A percentile compares a stretch with the other conserved stretches of the same genome.
Conservation (phyloP, 305 asterid species). For the Ruellia speciosa region DNA sequence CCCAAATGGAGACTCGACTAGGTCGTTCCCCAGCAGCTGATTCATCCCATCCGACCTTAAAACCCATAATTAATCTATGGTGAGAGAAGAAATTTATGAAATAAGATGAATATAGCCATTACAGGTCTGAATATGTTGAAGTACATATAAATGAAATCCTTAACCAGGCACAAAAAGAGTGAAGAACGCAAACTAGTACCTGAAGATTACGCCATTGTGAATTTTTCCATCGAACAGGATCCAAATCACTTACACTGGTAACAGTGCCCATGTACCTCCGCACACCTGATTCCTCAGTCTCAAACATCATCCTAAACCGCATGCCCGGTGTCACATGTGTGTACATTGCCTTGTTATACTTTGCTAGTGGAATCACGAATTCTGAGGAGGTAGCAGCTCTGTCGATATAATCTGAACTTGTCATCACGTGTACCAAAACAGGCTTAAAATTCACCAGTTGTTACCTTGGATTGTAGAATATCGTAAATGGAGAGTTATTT, state of each 20-base stretch:
- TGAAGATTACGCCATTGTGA: slow-evolving; percentile 98
- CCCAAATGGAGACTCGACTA: slow-evolving; percentile 87
- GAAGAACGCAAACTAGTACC: slow-evolving; percentile 31
- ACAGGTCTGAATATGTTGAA: too few species aligned
- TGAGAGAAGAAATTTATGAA: too few species aligned
- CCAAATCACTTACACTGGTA: slow-evolving; percentile 73
- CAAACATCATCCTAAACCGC: slow-evolving; percentile 73
- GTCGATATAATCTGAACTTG: slow-evolving; percentile 12
- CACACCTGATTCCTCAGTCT: slow-evolving; percentile 39
- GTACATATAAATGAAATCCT: too few species aligned
- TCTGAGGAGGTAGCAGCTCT: slow-evolving; percentile 97
- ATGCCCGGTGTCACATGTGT: slow-evolving; percentile 74
- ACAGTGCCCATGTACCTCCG: slow-evolving; percentile 96
- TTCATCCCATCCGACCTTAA: slow-evolving; percentile 97
- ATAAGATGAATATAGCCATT: too few species aligned
- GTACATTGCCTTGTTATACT: slow-evolving; percentile 87
- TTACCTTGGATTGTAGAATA: slow-evolving; percentile 92
- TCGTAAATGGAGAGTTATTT: slow-evolving; percentile 38
- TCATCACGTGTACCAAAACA: slow-evolving; percentile 1
- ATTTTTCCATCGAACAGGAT: slow-evolving; percentile 76
- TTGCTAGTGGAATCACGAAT: slow-evolving; percentile 90
- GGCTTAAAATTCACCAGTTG: not conserved
- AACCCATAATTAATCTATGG: not conserved
- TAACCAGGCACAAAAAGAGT: not conserved
- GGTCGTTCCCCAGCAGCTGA: slow-evolving; percentile 97